These are phyloP conservation scores for Alectoria sarmentosa DNA, from an alignment of 495 filamentous ascomycete genomes.

Conservation along the genomic window DNA sequence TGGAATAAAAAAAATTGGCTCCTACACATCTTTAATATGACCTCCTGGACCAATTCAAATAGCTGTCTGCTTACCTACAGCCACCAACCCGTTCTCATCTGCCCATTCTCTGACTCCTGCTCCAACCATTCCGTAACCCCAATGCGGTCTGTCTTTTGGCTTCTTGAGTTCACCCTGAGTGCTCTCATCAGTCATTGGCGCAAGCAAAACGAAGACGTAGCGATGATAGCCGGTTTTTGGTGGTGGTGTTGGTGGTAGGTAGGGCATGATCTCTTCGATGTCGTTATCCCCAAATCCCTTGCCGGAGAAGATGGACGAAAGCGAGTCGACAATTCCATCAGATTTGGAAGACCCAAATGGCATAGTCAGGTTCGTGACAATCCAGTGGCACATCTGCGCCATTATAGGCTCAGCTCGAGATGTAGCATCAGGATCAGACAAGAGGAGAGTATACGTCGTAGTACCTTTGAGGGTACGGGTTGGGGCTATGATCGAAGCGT, in stretches of 20 bases:
- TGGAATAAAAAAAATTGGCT: conserved; percentile 60
- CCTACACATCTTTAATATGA: conserved; percentile 28
- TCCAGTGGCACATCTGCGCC: conserved; percentile 70
- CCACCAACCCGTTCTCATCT: conserved; percentile 48
- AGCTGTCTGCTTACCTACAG: conserved; percentile 46
- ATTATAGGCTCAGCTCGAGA: conserved; percentile 56
- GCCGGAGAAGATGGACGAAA: not conserved
- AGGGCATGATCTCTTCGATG: conserved; percentile 45
- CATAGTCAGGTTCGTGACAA: conserved; percentile 41
- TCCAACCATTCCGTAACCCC: conserved; percentile 51
- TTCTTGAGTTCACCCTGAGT: conserved; percentile 36
- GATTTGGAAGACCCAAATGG: conserved; percentile 20
- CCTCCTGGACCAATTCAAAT: not conserved
- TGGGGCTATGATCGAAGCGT: conserved; percentile 13
- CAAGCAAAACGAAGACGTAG: conserved; percentile 58
- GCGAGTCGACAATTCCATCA: conserved; percentile 22
- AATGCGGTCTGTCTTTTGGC: conserved; percentile 52
- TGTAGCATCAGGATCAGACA: conserved; percentile 68
- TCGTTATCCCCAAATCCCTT: not conserved
- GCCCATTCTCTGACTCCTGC: conserved; percentile 59
- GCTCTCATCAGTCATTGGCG: conserved; percentile 33
- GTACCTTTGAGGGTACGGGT: conserved; percentile 18
- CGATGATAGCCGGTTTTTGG: conserved; percentile 59
- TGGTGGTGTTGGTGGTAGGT: conserved; percentile 56
- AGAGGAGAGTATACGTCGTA: conserved; percentile 38